Conservation (phyloP, 2,329 filamentous ascomycete species). For the Curvularia lunata region DNA sequence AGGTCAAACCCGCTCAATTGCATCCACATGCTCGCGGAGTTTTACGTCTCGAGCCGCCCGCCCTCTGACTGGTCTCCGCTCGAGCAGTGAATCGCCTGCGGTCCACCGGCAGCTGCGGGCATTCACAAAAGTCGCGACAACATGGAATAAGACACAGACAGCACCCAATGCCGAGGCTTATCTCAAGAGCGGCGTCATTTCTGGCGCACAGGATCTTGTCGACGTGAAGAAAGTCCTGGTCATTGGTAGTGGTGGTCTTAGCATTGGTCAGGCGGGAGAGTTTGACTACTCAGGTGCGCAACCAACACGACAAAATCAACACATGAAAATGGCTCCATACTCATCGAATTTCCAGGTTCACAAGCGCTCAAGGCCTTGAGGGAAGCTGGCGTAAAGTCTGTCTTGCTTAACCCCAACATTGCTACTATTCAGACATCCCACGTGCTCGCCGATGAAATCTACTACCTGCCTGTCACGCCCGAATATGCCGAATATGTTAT, state of each 20-base stretch:
- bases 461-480: conserved; percentile 96
- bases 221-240: conserved; percentile 97
- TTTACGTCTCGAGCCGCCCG: conserved; percentile 43
- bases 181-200: conserved; percentile 84
- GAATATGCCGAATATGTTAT: conserved; percentile 99
- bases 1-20: conserved; percentile 41
- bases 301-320: neutral
- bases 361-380: conserved; percentile 97
- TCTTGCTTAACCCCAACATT: conserved; percentile 97
- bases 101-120: conserved; percentile 46
- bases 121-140: conserved; percentile 46
- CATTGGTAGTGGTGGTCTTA: conserved; percentile 92
- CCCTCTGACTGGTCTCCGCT: conserved; percentile 41
- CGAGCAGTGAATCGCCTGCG: conserved; percentile 41
- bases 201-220: conserved; percentile 75
- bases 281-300: conserved; percentile 93
- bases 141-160: conserved; percentile 61
- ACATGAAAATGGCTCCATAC: conserved; percentile 8
- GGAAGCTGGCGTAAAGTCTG: conserved; percentile 88
- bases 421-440: conserved; percentile 98
- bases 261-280: conserved; percentile 96
- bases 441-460: conserved; percentile 93
- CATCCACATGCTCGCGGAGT: conserved; percentile 37
- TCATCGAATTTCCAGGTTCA: conserved; percentile 66
- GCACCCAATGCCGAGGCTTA: conserved; percentile 86